phyloP scores from a whole-genome alignment of 257 asterid genomes.

The Nicotiana undulata region DNA sequence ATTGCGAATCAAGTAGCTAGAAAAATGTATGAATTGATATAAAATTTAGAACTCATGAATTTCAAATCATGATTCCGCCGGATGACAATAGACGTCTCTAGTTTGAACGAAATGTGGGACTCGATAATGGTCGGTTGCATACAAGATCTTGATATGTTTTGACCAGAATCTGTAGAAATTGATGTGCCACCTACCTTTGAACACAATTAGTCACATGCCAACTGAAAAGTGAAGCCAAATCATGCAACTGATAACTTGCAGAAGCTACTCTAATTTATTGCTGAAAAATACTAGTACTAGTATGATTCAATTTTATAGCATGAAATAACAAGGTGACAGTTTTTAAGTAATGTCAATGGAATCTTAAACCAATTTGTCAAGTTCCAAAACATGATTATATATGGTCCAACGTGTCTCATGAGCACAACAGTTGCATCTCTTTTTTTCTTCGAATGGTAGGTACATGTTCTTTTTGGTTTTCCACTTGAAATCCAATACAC shows the following conservation, averaged over 20 bases:
- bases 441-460: too few relatives aligned
- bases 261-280: background rate
- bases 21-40: too few relatives aligned
- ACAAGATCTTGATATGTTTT: background rate
- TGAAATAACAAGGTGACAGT: background rate
- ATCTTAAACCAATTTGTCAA: too few relatives aligned
- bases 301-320: background rate
- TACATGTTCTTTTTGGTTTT: too few relatives aligned
- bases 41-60: too few relatives aligned
- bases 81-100: too few relatives aligned
- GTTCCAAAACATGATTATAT: background rate
- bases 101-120: background rate
- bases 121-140: background rate
- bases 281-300: background rate
- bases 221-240: background rate
- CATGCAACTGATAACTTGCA: background rate
- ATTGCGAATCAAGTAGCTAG: too few relatives aligned
- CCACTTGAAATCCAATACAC: too few relatives aligned
- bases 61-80: background rate
- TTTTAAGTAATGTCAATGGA: background rate
- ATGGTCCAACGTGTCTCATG: background rate
- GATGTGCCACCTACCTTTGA: background rate
- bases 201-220: background rate
- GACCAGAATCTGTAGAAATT: background rate
- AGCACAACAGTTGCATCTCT: background rate